Evolutionary conservation across 192 early-diverging fungal species (phyloP).

Genomic region (Podila verticillata): DNA sequence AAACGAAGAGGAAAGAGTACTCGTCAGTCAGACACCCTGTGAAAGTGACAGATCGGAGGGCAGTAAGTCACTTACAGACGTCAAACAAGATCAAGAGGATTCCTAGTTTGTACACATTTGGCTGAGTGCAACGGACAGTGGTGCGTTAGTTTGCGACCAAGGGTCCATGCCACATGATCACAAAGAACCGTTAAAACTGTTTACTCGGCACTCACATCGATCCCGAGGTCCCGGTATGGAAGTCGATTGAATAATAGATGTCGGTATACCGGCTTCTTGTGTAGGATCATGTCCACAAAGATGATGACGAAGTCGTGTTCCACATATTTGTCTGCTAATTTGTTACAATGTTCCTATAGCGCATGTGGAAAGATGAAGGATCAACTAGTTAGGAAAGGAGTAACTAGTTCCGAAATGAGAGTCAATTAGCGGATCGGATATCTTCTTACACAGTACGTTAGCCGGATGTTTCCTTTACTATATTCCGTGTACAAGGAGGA

Average conservation of each 20-base stretch:
- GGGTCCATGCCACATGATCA: neutral
- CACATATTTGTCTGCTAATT: slow-evolving; percentile 93
- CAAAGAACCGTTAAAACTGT: no score
- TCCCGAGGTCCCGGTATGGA: slow-evolving; percentile 58
- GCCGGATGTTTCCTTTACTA: slow-evolving; percentile 81
- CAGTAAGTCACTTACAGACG: slow-evolving; percentile 65
- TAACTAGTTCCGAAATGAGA: neutral
- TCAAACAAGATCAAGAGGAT: slow-evolving; percentile 88
- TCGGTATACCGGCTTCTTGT: slow-evolving; percentile 86
- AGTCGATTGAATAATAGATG: slow-evolving; percentile 88
- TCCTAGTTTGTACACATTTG: slow-evolving; percentile 76
- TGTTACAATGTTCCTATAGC: slow-evolving; percentile 71
- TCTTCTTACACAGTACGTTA: slow-evolving; percentile 77
- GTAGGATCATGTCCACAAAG: slow-evolving; percentile 93
- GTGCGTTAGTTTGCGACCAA: neutral
- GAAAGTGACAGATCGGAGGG: neutral
- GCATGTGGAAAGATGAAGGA: neutral
- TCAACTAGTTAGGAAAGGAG: neutral
- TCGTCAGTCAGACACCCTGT: neutral
- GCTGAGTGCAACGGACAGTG: slow-evolving; percentile 45
- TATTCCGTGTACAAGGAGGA: slow-evolving; percentile 83
- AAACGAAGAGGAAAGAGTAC: neutral
- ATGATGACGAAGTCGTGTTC: slow-evolving; percentile 89
- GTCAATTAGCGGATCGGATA: neutral
- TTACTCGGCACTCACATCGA: slow-evolving; percentile 36